Percentiles rank a stretch among this genome's conserved stretches.
These are phyloP conservation scores for Biscutella auriculata DNA, from an alignment of 441 rosid species.

Conservation along the genomic window DNA sequence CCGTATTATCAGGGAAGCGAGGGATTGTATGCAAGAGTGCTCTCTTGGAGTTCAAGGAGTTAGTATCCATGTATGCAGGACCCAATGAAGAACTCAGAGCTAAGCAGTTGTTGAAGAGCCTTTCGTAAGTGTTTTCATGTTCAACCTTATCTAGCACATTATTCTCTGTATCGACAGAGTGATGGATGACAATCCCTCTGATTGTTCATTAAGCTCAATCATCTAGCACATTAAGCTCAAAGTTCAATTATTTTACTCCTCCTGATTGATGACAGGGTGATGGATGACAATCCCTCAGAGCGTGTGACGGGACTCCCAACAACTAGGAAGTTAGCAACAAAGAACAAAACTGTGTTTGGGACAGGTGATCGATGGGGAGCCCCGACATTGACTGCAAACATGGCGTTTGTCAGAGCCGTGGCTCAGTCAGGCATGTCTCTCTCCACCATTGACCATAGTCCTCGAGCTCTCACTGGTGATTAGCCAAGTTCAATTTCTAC, in stretches of 20 bases:
- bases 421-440: conserved; percentile 89
- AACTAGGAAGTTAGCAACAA: conserved; percentile 74
- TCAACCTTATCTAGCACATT: neutral
- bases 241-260: neutral
- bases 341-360: conserved; percentile 76
- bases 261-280: conserved; percentile 38
- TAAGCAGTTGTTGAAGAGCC: conserved; percentile 36
- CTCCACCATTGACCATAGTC: conserved; percentile 54
- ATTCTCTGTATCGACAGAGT: no score
- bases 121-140: conserved; percentile 29
- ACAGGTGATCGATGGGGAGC: conserved; percentile 77
- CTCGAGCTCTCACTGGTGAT: conserved; percentile 80
- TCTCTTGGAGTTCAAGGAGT: conserved; percentile 61
- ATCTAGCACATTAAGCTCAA: neutral
- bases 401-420: conserved; percentile 81
- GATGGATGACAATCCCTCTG: no score
- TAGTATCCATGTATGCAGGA: conserved; percentile 71
- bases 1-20: conserved; percentile 37
- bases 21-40: conserved; percentile 68
- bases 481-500: conserved; percentile 19
- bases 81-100: conserved; percentile 64
- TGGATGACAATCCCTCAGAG: conserved; percentile 58
- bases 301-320: conserved; percentile 69
- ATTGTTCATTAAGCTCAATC: no score
- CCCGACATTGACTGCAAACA: conserved; percentile 79